Conservation (phyloP, 2,329 filamentous ascomycete species). For the Elsinoe perseae region DNA sequence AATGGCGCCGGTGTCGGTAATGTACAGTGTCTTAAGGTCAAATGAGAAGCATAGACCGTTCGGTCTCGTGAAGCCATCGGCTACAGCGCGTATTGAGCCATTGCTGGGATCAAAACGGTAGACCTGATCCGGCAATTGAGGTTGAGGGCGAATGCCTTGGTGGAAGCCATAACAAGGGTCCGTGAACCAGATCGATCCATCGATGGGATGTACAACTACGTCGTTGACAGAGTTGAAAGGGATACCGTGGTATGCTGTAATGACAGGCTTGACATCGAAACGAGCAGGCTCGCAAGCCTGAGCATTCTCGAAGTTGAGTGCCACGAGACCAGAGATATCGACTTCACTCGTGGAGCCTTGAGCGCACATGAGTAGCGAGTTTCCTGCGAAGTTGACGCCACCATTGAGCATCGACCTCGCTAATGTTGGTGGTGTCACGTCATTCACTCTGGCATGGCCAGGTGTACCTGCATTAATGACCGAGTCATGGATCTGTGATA, state of each 20-base stretch:
- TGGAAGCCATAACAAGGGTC: conserved; percentile 30
- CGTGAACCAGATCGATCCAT: conserved; percentile 28
- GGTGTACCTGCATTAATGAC: conserved; percentile 6
- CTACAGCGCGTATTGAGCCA: conserved; percentile 45
- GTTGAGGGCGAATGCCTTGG: conserved; percentile 48
- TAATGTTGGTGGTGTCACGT: conserved; percentile 22
- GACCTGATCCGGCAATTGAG: conserved; percentile 49
- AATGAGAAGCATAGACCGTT: conserved; percentile 52
- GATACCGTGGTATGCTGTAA: conserved; percentile 55
- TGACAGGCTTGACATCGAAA: conserved; percentile 30
- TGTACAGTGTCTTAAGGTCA: conserved; percentile 43
- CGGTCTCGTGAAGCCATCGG: conserved; percentile 47
- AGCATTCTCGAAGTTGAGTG: conserved; percentile 17
- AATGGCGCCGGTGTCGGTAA: conserved; percentile 47
- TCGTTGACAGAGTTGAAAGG: conserved; percentile 56
- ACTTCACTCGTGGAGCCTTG: conserved; percentile 24
- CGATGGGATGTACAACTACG: conserved; percentile 43
- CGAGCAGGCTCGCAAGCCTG: conserved; percentile 18
- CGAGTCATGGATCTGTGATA: conserved; percentile 1
- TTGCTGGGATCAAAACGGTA: conserved; percentile 48
- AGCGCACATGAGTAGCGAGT: conserved; percentile 29
- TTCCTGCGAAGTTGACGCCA: conserved; percentile 39
- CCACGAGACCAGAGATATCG: conserved; percentile 22
- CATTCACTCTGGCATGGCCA: conserved; percentile 28
- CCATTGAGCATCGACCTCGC: conserved; percentile 40